Evolutionary conservation across 1,139 yeast genomes (phyloP).

Genomic region (Kurtzmaniella natalensis): DNA sequence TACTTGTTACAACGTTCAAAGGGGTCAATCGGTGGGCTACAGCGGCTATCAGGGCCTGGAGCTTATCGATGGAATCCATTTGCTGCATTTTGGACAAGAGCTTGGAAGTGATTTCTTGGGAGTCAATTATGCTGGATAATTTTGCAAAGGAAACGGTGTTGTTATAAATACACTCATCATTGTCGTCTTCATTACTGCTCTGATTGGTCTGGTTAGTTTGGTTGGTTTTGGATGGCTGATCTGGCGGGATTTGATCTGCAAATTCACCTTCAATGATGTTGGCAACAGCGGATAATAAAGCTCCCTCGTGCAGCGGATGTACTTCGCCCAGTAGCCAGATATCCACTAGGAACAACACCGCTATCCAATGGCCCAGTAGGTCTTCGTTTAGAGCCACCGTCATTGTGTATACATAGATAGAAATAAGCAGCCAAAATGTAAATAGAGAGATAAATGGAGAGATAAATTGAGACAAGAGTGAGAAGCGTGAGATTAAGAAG

Average conservation of each 20-base stretch:
- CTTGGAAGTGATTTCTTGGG: no score
- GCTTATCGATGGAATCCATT: not conserved
- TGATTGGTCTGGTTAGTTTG: no score
- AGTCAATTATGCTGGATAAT: no score
- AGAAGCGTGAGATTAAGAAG: no score
- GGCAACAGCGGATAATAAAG: not conserved
- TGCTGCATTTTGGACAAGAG: no score
- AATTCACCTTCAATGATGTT: constrained; percentile 1
- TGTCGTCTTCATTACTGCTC: no score
- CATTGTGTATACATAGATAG: not conserved
- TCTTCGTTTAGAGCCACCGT: constrained; percentile 1
- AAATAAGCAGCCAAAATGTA: not conserved
- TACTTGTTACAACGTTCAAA: not conserved
- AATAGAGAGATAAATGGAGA: no score
- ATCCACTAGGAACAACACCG: constrained; percentile 1
- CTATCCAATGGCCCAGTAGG: constrained; percentile 1
- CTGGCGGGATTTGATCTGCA: no score
- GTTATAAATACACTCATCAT: no score
- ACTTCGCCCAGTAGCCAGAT: not conserved
- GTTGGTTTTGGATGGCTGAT: no score
- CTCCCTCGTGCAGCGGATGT: not conserved
- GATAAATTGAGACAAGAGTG: no score
- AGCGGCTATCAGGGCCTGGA: not conserved
- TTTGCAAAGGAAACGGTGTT: no score
- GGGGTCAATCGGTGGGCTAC: not conserved